These are phyloP conservation scores for Sporothrix brasiliensis DNA, from an alignment of 2,329 filamentous ascomycete genomes.

Conservation along the genomic window DNA sequence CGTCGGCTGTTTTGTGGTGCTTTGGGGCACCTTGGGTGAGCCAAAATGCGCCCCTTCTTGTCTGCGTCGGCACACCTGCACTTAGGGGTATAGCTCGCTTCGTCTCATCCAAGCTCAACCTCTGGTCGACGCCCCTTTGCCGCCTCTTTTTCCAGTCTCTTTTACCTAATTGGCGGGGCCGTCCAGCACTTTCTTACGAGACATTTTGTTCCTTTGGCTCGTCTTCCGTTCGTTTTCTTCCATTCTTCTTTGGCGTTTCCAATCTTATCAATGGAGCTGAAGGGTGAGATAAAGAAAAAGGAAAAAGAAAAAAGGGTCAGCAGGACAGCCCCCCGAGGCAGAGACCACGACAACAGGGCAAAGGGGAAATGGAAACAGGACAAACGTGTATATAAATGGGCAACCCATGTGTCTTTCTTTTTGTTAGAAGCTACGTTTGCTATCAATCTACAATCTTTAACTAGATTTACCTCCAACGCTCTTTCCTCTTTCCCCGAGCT, in stretches of 20 bases:
- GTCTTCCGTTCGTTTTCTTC: background rate
- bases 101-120: slow-evolving; percentile 1
- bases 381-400: background rate
- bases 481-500: background rate
- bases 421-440: background rate
- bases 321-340: background rate
- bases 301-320: background rate
- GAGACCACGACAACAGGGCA: background rate
- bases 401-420: background rate
- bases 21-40: background rate
- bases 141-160: background rate
- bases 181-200: slow-evolving; percentile 9
- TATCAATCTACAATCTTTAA: background rate
- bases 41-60: slow-evolving; percentile 14
- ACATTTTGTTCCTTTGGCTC: background rate
- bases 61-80: slow-evolving; percentile 30
- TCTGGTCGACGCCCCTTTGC: background rate
- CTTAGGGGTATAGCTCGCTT: slow-evolving; percentile 36
- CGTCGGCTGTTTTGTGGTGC: slow-evolving; percentile 2
- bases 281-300: background rate
- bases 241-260: background rate
- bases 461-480: background rate
- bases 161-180: slow-evolving; percentile 32
- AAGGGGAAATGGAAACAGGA: background rate
- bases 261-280: background rate